phyloP scores from a whole-genome alignment of 371 early-diverging fungal species.

The Mortierella sp. region DNA sequence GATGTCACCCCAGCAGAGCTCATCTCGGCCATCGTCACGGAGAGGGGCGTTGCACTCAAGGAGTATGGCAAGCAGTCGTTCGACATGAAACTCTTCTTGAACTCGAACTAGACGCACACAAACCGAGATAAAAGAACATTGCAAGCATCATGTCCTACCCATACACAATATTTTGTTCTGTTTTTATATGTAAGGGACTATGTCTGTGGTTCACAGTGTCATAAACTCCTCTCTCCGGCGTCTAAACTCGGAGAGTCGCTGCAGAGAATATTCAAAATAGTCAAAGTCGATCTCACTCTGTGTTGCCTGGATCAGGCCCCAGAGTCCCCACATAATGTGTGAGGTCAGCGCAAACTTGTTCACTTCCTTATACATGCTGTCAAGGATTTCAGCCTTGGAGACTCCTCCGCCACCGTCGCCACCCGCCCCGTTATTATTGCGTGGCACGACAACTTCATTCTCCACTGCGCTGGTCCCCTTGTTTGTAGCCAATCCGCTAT shows the following conservation, averaged over 20 bases:
- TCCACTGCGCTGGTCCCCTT: slow-evolving; percentile 24
- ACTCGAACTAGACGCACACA: slow-evolving; percentile 15
- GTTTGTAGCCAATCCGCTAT: not conserved
- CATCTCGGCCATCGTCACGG: slow-evolving; percentile 95
- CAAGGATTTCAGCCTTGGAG: slow-evolving; percentile 43
- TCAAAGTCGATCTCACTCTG: slow-evolving; percentile 87
- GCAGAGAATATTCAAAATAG: slow-evolving; percentile 75
- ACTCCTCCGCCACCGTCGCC: slow-evolving; percentile 29
- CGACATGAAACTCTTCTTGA: slow-evolving; percentile 67
- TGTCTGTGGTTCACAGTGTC: slow-evolving; percentile 33
- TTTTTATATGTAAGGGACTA: no score
- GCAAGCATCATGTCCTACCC: no score
- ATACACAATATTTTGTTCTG: no score
- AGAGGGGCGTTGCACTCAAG: slow-evolving; percentile 86
- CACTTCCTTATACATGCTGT: slow-evolving; percentile 51
- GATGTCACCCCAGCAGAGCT: slow-evolving; percentile 93
- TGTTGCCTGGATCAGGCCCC: slow-evolving; percentile 84
- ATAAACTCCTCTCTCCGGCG: slow-evolving; percentile 41
- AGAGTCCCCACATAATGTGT: slow-evolving; percentile 85
- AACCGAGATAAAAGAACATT: no score
- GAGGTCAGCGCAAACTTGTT: slow-evolving; percentile 69
- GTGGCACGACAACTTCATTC: slow-evolving; percentile 4
- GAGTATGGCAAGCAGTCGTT: slow-evolving; percentile 61
- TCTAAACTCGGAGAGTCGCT: slow-evolving; percentile 62
- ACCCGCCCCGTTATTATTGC: slow-evolving; percentile 2